Conservation (phyloP, 176 grass and related monocot genomes). For the Raddia guianensis region DNA sequence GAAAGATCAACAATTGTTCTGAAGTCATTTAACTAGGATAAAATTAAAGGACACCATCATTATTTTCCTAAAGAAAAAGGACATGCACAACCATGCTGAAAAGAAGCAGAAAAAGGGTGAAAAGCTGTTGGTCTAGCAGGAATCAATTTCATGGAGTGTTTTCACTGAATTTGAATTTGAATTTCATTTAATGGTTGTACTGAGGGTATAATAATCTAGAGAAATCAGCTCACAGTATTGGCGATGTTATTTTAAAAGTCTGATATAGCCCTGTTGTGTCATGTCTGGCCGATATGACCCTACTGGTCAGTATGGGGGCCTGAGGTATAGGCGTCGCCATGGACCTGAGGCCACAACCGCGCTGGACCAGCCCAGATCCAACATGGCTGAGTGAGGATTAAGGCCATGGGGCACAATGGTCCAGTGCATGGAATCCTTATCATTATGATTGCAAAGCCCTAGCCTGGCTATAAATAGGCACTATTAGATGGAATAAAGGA, state of each 20-base stretch:
- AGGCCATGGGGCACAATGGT: too few relatives aligned
- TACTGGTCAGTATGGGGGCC: too few relatives aligned
- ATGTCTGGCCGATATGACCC: too few relatives aligned
- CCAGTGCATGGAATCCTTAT: too few relatives aligned
- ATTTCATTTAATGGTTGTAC: slow-evolving; percentile 1
- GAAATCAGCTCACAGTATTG: slow-evolving; percentile 17
- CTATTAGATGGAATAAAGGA: too few relatives aligned
- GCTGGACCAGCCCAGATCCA: too few relatives aligned
- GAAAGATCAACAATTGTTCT: slow-evolving; percentile 23
- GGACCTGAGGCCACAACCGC: too few relatives aligned
- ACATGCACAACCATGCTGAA: neutral
- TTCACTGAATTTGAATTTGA: neutral
- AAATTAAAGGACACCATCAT: neutral
- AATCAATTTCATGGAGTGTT: neutral
- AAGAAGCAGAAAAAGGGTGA: neutral
- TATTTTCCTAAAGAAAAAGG: neutral
- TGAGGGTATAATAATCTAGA: slow-evolving; percentile 2
- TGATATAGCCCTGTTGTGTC: neutral
- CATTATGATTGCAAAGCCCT: too few relatives aligned
- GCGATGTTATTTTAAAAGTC: neutral
- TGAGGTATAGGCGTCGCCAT: too few relatives aligned
- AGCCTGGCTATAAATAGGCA: too few relatives aligned
- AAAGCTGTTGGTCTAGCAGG: neutral
- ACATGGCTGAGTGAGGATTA: too few relatives aligned
- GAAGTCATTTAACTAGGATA: slow-evolving; percentile 23